Percentiles rank a stretch among this genome's conserved stretches.
Conservation (phyloP, 2,329 filamentous ascomycete species). For the Monosporascus cannonballus region DNA sequence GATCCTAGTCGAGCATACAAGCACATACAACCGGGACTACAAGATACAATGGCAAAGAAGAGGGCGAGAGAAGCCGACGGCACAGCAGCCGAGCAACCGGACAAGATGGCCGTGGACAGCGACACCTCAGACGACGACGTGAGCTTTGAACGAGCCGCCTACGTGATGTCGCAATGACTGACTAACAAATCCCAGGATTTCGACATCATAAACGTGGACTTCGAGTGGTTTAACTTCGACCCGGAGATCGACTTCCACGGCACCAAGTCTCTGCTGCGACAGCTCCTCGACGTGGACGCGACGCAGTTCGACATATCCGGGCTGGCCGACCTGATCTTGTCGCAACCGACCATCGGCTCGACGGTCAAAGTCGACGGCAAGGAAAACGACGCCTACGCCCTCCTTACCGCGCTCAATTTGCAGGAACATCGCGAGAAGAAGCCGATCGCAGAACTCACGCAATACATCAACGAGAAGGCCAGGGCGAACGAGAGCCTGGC, state of each 20-base stretch:
- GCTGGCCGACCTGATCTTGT: constrained; percentile 78
- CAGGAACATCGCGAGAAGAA: constrained; percentile 71
- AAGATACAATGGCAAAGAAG: constrained; percentile 43
- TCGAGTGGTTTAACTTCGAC: constrained; percentile 98
- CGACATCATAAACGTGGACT: constrained; percentile 90
- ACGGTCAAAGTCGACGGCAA: constrained; percentile 97
- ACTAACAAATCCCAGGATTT: constrained; percentile 56
- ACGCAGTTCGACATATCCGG: constrained; percentile 81
- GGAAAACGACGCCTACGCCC: constrained; percentile 85
- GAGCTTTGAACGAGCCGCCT: constrained; percentile 11
- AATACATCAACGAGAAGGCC: constrained; percentile 62
- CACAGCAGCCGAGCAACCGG: constrained; percentile 34
- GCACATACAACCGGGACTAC: not conserved
- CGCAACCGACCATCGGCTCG: constrained; percentile 81
- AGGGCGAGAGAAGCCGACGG: constrained; percentile 41
- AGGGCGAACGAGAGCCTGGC: constrained; percentile 48
- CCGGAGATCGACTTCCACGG: constrained; percentile 90
- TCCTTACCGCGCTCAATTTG: constrained; percentile 82
- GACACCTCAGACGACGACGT: constrained; percentile 49
- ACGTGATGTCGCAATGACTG: constrained; percentile 2
- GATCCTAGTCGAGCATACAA: not conserved
- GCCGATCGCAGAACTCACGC: constrained; percentile 62
- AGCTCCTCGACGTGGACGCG: constrained; percentile 86
- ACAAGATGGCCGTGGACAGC: constrained; percentile 43
- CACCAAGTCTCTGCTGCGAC: constrained; percentile 80